Base-by-base conservation (phyloP, 1,284 basidiomycete species). In the Microbotryum violaceum region DNA sequence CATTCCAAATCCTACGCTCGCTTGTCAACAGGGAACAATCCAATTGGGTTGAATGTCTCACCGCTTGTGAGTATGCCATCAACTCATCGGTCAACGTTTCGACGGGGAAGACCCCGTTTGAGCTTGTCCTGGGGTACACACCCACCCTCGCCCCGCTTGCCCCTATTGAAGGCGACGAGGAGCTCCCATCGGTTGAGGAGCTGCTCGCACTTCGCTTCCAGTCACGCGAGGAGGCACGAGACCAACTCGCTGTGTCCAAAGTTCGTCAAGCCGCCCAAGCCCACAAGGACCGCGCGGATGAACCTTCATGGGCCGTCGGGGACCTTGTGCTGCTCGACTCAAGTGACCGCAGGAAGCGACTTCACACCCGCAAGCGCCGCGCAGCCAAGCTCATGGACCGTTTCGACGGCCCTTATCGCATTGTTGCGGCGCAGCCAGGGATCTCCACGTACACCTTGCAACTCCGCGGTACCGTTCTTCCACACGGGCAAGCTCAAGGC, bases 381-480 rank as follows among this genome's bases (percentile, higher is more conserved):
- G 52, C 58, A 4, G 51, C 58, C 10, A 59, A 59, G n/a, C 25
- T 54, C n/a, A 54, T 59, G 29, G 23, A 46, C 3, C 25, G 31
- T 6, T 54, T 31, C 16, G 47, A 59, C 46, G 47, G 58, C 2
- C 52, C 52, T 0, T 59, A 44, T 42, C 63, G 14, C 65, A 77
- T 63, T 33, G 27, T 49, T 1, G 23, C 50, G 21, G 55, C 54
- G 20, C 55, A 58, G 23, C 64, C 69, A 5, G 68, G 56, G 12
- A 50, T 45, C 10, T 70, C 62, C 12, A 45, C 54, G 0, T 70
- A 67, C 31, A 68, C 62, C 6, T 63, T 72, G 2, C 47, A 62
- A 4, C 50, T 54, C 83, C 1, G 83, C 86, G 0, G 89, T 91
- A 68, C 83, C 86, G 3, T 78, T 93, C 20, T 93, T 93, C 74